Base-by-base conservation (phyloP, 106 monocot genomes). In the Xerophyta viscosa region DNA sequence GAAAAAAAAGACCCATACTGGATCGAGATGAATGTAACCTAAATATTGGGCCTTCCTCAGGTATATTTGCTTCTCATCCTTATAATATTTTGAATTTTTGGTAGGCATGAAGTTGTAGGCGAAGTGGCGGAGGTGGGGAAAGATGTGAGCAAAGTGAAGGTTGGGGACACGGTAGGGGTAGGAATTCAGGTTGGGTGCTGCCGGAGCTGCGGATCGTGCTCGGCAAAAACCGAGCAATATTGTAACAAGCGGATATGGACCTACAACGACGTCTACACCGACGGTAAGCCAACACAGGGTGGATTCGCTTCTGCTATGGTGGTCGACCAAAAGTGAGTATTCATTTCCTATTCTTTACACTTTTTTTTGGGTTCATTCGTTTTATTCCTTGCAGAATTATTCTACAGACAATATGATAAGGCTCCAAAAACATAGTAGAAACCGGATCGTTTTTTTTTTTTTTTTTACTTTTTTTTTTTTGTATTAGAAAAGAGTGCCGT, bases 91-190 rank as follows among this genome's bases (percentile, higher is more conserved):
- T 26, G 12, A 14, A 8, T 10, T 6, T 3, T 17, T 20, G 3
- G 14, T 12, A 57, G 57, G 24, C 57, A 57, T 42, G 57, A 57
- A 39, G 17, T 57, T 41, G 57, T 27, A 7, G 57, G 57, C 1
- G 24, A 12, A 14, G 57, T 57, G 13, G 17, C 23, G 1, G 41
- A 41, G 24, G 15, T 57, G 11, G 57, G 57, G 1, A 13, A 23
- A 6, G 24, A 41, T 3, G 39, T 57, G 11, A 21, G 10, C 1
- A 57, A 57, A 23, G 25, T 57, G 39, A 24, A 2, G 23, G 24
- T 26, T 13, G 57, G 57, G 19, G 57, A 57, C 22, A 25, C 6
- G 18, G 57, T 27, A 1, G 57, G 41, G 6, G 57, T 42, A 1
- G 54, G 54, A 3, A 6, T 15, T 1, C 20, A 33, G 0, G 54